Conservation (phyloP, 176 grass and related monocot species). For the maize (Zea mays) region DNA sequence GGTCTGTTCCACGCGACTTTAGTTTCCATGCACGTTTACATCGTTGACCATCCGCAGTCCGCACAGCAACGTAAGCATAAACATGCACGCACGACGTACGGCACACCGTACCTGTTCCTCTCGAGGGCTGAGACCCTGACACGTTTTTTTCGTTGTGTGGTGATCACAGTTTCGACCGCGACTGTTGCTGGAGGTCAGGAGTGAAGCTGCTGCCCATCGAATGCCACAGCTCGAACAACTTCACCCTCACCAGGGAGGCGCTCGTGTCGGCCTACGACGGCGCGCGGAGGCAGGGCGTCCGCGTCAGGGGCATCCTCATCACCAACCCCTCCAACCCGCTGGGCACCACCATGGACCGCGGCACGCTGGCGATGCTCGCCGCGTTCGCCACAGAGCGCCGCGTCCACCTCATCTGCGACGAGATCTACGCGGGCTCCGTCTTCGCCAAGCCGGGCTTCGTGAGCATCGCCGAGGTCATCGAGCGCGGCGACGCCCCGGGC, state of each 20-base stretch:
- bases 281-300: constrained; percentile 42
- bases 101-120: neutral
- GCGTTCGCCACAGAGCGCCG: constrained; percentile 58
- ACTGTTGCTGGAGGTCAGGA: constrained; percentile 81
- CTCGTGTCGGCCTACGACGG: constrained; percentile 58
- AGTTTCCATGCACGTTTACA: neutral
- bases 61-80: neutral
- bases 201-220: constrained; percentile 65
- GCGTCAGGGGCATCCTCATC: constrained; percentile 77
- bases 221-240: constrained; percentile 67
- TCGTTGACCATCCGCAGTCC: neutral
- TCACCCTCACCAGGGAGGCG: constrained; percentile 56
- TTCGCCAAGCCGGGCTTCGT: constrained; percentile 57
- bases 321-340: constrained; percentile 92
- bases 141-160: neutral
- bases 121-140: neutral
- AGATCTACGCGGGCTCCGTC: constrained; percentile 76
- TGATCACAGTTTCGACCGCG: constrained; percentile 75
- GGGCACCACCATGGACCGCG: constrained; percentile 57
- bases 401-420: constrained; percentile 88
- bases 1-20: constrained; percentile 1
- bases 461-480: constrained; percentile 74
- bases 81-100: neutral
- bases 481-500: constrained; percentile 44
- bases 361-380: constrained; percentile 64